These are phyloP conservation scores for Rhizopogon sp. DNA, from an alignment of 768 basidiomycete genomes.

Conservation along the genomic window DNA sequence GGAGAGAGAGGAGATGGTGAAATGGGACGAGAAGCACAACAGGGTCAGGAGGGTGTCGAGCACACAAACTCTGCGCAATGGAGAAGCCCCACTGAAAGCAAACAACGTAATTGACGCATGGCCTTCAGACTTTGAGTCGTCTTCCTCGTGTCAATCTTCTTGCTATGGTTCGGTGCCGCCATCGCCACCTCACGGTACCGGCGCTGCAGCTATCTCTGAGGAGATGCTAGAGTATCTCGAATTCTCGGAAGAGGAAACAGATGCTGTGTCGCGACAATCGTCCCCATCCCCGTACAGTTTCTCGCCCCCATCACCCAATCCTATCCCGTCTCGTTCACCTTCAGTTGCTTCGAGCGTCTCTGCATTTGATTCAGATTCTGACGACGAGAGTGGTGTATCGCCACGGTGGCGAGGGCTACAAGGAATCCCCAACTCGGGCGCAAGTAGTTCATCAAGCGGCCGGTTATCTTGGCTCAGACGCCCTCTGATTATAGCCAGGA, in stretches of 20 bases:
- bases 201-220: constrained; percentile 5
- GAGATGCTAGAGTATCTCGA: constrained; percentile 6
- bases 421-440: neutral
- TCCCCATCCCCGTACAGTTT: constrained; percentile 22
- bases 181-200: constrained; percentile 10
- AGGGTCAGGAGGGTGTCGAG: constrained; percentile 31
- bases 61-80: constrained; percentile 36
- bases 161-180: constrained; percentile 13
- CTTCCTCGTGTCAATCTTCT: constrained; percentile 14
- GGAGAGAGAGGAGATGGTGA: constrained; percentile 52
- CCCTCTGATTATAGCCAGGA: neutral
- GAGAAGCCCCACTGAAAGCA: constrained; percentile 10
- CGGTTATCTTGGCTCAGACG: neutral
- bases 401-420: neutral
- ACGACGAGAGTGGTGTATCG: constrained; percentile 10
- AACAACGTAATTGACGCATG: constrained; percentile 6
- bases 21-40: constrained; percentile 40
- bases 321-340: constrained; percentile 13
- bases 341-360: constrained; percentile 5
- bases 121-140: neutral
- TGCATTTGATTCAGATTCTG: constrained; percentile 5
- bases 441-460: neutral
- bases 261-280: neutral
- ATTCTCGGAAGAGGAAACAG: neutral
- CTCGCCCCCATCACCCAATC: constrained; percentile 9